Percentiles rank a stretch among this genome's conserved stretches.
phyloP scores from a whole-genome alignment of 2,329 filamentous ascomycete genomes.

The Volutella citrinella region DNA sequence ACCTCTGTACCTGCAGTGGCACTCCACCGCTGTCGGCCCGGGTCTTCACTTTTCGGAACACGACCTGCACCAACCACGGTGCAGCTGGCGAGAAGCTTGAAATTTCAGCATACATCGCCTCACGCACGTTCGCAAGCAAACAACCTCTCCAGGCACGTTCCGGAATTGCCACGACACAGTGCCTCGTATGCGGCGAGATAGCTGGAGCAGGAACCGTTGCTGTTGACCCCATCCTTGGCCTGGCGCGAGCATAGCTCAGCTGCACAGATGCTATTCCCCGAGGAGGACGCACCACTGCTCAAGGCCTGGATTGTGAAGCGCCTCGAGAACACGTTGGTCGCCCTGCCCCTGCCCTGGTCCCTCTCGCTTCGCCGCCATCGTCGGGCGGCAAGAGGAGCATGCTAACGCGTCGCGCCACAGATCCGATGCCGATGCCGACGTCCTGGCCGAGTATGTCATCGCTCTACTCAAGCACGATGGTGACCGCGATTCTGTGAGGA shows the following conservation, averaged over 20 bases:
- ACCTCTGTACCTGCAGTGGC: too few species aligned
- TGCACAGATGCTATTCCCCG: slow-evolving; percentile 64
- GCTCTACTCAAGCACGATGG: slow-evolving; percentile 72
- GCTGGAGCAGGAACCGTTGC: too few species aligned
- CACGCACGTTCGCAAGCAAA: too few species aligned
- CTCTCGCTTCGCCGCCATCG: slow-evolving; percentile 7
- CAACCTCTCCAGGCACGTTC: too few species aligned
- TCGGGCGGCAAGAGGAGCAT: slow-evolving; percentile 9
- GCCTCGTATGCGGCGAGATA: too few species aligned
- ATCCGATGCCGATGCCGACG: slow-evolving; percentile 76
- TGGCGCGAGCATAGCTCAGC: slow-evolving; percentile 4
- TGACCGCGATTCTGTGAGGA: slow-evolving; percentile 59
- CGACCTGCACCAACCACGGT: too few species aligned
- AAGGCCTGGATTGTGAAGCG: slow-evolving; percentile 78
- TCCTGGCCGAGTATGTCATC: slow-evolving; percentile 81
- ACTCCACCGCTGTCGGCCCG: too few species aligned
- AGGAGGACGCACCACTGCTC: slow-evolving; percentile 60
- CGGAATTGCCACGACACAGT: too few species aligned
- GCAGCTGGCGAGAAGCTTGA: too few species aligned
- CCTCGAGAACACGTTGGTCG: slow-evolving; percentile 68
- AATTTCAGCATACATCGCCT: too few species aligned
- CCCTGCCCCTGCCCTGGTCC: slow-evolving; percentile 6
- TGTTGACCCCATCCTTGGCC: too few species aligned
- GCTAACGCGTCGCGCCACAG: slow-evolving; percentile 38
- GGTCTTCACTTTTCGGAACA: too few species aligned